Evolutionary conservation across 164 flowering plant species (phyloP), one percentile per base, ranked within the genome.

Genomic region (Kingdonia uniflora): DNA sequence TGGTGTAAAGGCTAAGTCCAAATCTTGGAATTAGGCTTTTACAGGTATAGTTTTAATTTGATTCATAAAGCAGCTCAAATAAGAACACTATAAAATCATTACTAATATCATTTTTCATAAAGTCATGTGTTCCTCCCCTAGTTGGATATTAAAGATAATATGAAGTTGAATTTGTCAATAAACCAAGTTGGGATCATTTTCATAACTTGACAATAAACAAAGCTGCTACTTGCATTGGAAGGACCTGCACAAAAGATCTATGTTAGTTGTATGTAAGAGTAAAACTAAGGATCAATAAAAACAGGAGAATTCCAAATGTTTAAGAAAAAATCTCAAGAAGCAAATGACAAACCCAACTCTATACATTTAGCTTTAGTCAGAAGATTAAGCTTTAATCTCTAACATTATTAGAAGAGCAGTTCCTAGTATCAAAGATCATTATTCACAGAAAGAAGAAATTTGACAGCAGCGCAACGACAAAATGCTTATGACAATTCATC

Each of bases 381-480:
- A 40, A 15, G 5, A 22, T 13, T 54, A 20, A 22, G 43, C 21
- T 12, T 12, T 29, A 39, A 40, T 19, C 6, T n/a, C 21, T 5
- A 13, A 19, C 5, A 13, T 38, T 12, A 12, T n/a, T n/a, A n/a
- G n/a, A n/a, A n/a, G n/a, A n/a, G n/a, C n/a, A n/a, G n/a, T n/a
- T n/a, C n/a, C n/a, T n/a, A n/a, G n/a, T n/a, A n/a, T n/a, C n/a
- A n/a, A n/a, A 45, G 44, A 48, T 24, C 12, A 42, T 16, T 22
- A 62, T 63, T 79, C 78, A 92, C 99, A 71, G 85, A 73, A 49
- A 88, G 41, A 58, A 89, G 81, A 46, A 96, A 95, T 72, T 92
- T 86, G 40, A 92, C 96, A 42, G 99, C 96, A 69, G 99, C 96
- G 62, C 96, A 82, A 19, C 95, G 94, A 37, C 95, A 88, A 73